A percentile compares a stretch with the other conserved stretches of the same genome.
Evolutionary conservation across 2,329 filamentous ascomycete species (phyloP).

Genomic region (Ophiostoma angusticollis): DNA sequence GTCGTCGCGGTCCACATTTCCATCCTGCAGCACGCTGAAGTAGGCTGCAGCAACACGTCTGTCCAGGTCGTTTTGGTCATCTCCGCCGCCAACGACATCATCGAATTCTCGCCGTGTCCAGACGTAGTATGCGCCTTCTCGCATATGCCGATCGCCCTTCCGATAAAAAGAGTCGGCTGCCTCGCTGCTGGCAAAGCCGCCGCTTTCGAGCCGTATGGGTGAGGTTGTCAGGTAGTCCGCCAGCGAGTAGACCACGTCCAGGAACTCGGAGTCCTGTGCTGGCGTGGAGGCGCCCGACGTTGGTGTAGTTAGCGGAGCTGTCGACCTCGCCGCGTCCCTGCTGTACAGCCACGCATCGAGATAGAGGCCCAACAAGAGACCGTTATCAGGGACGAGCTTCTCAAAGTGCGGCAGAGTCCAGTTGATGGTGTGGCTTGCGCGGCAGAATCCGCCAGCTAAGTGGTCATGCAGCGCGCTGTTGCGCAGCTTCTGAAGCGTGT

Average conservation of each 20-base stretch:
- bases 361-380: conserved; percentile 70
- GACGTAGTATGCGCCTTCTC: conserved; percentile 86
- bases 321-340: conserved; percentile 15
- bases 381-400: conserved; percentile 92
- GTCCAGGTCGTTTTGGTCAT: conserved; percentile 35
- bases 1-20: conserved; percentile 70
- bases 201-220: conserved; percentile 52
- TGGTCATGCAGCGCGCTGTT: conserved; percentile 44
- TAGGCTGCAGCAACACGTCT: conserved; percentile 67
- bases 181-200: conserved; percentile 79
- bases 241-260: conserved; percentile 67
- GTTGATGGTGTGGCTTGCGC: conserved; percentile 81
- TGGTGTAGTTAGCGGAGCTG: conserved; percentile 14
- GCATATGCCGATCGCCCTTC: conserved; percentile 64
- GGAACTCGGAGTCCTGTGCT: conserved; percentile 62
- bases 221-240: conserved; percentile 70
- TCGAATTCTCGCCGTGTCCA: conserved; percentile 87
- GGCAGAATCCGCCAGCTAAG: conserved; percentile 43
- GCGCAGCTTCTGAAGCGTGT: conserved; percentile 64
- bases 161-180: conserved; percentile 74
- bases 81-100: conserved; percentile 46
- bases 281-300: no score
- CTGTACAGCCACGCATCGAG: conserved; percentile 67
- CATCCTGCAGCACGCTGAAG: conserved; percentile 72
- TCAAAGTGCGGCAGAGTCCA: conserved; percentile 96